Evolutionary conservation across 257 asterid species (phyloP).

Genomic region (Ligustrum vulgare): DNA sequence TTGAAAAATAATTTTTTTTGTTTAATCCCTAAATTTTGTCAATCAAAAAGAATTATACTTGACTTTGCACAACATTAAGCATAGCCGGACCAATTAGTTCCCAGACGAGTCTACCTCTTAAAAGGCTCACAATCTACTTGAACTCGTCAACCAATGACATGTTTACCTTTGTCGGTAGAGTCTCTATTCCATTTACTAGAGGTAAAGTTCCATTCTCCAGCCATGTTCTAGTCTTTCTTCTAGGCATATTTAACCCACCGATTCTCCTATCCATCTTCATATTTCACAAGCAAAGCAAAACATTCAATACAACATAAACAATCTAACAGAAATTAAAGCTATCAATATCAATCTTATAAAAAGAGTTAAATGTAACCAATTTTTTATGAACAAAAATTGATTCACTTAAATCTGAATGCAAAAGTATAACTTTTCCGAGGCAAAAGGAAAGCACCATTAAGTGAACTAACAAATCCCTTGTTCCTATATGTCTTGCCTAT

Average conservation of each 20-base stretch:
- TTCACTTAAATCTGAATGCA: neutral
- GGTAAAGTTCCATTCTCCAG: slow-evolving; percentile 97
- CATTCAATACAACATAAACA: slow-evolving; percentile 19
- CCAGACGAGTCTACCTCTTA: too few relatives aligned
- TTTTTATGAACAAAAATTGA: neutral
- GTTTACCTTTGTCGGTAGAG: slow-evolving; percentile 66
- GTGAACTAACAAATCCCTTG: neutral
- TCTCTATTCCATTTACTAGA: slow-evolving; percentile 96
- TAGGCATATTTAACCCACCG: slow-evolving; percentile 96
- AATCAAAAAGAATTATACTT: too few relatives aligned
- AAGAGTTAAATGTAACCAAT: neutral
- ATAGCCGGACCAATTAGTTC: too few relatives aligned
- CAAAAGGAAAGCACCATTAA: slow-evolving; percentile 8
- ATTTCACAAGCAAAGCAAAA: slow-evolving; percentile 14
- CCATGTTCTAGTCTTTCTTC: slow-evolving; percentile 91
- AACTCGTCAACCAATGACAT: neutral
- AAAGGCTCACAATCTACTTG: too few relatives aligned
- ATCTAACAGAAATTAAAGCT: neutral
- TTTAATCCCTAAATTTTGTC: too few relatives aligned
- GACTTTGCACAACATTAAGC: too few relatives aligned
- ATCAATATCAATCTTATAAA: neutral
- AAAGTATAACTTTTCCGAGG: neutral
- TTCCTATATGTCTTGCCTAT: neutral
- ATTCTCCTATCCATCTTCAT: slow-evolving; percentile 83
- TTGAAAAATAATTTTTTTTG: too few relatives aligned